Evolutionary conservation across 495 filamentous ascomycete species (phyloP).

Genomic region (Annulohypoxylon maeteangense): DNA sequence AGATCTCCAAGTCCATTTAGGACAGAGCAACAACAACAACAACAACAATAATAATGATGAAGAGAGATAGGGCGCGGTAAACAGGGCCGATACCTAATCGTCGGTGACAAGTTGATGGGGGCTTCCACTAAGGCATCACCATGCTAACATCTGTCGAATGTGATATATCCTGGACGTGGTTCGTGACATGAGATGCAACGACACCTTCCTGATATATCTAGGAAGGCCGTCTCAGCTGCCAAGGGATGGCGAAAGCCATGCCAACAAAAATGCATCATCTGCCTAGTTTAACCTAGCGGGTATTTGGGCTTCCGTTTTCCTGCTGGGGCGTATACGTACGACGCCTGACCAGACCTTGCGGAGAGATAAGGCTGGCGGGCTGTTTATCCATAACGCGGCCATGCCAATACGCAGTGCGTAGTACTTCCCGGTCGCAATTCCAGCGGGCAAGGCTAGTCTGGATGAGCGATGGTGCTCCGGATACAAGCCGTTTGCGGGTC

Average conservation of each 20-base stretch:
- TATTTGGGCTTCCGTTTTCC: conserved; percentile 18
- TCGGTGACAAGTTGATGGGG: conserved; percentile 3
- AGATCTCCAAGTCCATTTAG: background rate
- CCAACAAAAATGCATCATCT: conserved; percentile 24
- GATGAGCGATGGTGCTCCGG: conserved; percentile 19
- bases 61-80: conserved; percentile 1
- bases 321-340: background rate
- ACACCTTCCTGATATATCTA: conserved; percentile 41
- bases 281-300: conserved; percentile 31
- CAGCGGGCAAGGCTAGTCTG: conserved; percentile 28
- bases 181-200: conserved; percentile 34
- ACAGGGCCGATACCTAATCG: conserved; percentile 7
- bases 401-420: background rate
- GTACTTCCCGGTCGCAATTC: conserved; percentile 2
- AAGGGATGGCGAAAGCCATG: conserved; percentile 11
- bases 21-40: too few relatives aligned
- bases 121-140: conserved; percentile 20
- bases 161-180: conserved; percentile 22
- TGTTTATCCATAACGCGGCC: conserved; percentile 8
- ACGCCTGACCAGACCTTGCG: conserved; percentile 3
- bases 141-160: conserved; percentile 11
- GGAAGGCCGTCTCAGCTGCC: conserved; percentile 30
- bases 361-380: conserved; percentile 18
- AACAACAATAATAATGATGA: too few relatives aligned
- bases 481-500: conserved; percentile 14